Conservation (phyloP, 257 asterid genomes). For the Solanum pinnatisectum region DNA sequence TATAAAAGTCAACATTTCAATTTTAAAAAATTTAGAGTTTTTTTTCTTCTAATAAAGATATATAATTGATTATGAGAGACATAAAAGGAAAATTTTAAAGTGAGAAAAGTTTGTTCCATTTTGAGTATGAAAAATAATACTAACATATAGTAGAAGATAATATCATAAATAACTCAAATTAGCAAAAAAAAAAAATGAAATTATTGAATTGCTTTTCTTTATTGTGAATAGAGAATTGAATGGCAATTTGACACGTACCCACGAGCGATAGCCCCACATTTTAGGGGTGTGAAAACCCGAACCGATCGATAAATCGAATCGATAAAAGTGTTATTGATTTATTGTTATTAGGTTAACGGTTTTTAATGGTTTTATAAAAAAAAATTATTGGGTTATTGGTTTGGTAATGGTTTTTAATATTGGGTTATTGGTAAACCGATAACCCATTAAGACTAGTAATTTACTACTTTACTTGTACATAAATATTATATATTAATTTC, state of each 20-base stretch:
- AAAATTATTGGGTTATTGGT: too few relatives aligned
- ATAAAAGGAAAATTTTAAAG: background rate
- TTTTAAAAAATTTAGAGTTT: background rate
- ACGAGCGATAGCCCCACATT: background rate
- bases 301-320: too few relatives aligned
- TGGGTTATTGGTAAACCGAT: too few relatives aligned
- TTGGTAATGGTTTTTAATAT: too few relatives aligned
- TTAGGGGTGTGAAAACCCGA: too few relatives aligned
- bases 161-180: background rate
- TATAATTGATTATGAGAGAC: background rate
- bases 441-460: too few relatives aligned
- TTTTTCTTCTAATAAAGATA: background rate
- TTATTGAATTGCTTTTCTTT: background rate
- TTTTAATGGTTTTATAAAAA: too few relatives aligned
- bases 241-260: background rate
- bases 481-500: too few relatives aligned
- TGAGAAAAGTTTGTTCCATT: background rate
- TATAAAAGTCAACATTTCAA: background rate
- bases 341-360: too few relatives aligned
- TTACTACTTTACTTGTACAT: too few relatives aligned
- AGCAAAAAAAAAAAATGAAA: background rate
- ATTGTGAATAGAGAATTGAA: background rate
- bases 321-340: too few relatives aligned
- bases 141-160: background rate
- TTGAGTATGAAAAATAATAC: background rate